A percentile compares a stretch with the other conserved stretches of the same genome.
phyloP scores from a whole-genome alignment of 768 basidiomycete species.

The Terana coerulea region DNA sequence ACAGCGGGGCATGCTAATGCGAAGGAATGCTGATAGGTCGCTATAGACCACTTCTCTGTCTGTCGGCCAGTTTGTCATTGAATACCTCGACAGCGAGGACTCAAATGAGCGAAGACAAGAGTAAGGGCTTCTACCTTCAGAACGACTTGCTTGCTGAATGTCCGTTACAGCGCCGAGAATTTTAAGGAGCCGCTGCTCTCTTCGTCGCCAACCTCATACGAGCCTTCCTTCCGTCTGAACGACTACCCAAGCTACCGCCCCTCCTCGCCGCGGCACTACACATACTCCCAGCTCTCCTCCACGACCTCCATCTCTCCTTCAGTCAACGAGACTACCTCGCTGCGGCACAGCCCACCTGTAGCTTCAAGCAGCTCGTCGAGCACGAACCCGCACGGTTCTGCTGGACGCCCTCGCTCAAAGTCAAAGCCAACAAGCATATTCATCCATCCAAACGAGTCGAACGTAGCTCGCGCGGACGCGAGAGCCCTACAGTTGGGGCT shows the following conservation, averaged over 20 bases:
- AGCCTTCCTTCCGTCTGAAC: conserved; percentile 4
- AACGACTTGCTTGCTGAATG: not conserved
- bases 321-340: conserved; percentile 1
- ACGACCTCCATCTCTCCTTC: conserved; percentile 4
- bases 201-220: conserved; percentile 13
- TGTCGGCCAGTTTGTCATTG: conserved; percentile 54
- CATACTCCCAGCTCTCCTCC: conserved; percentile 8
- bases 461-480: conserved; percentile 63
- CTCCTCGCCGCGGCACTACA: conserved; percentile 10
- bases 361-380: not conserved
- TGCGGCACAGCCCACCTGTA: not conserved
- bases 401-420: conserved; percentile 41
- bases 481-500: conserved; percentile 54
- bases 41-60: conserved; percentile 54
- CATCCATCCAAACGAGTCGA: conserved; percentile 61
- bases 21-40: too few relatives aligned
- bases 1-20: too few relatives aligned
- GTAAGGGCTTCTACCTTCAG: conserved; percentile 3
- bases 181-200: conserved; percentile 24
- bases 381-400: conserved; percentile 4
- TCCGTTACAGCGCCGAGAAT: conserved; percentile 10
- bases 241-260: conserved; percentile 7
- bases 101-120: conserved; percentile 8
- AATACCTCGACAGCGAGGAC: conserved; percentile 28
- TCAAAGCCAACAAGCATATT: conserved; percentile 53